These are phyloP conservation scores for Colletotrichum navitas DNA, from an alignment of 2,329 filamentous ascomycete species.

Conservation along the genomic window DNA sequence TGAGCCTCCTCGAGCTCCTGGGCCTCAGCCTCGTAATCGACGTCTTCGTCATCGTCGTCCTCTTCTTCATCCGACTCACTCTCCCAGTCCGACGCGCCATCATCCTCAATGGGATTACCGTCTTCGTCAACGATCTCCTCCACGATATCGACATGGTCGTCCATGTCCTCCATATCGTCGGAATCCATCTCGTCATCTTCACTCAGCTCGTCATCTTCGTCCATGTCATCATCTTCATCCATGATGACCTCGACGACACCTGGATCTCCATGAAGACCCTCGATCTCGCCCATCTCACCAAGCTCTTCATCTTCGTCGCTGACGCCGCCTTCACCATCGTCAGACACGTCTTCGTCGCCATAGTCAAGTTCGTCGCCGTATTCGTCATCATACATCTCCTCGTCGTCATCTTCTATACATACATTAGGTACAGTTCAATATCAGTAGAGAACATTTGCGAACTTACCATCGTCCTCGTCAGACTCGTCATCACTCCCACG, in stretches of 20 bases:
- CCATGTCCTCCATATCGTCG: conserved; percentile 66
- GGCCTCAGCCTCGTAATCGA: conserved; percentile 67
- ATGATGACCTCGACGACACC: conserved; percentile 82
- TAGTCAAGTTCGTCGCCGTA: conserved; percentile 96
- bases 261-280: conserved; percentile 75
- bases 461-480: conserved; percentile 75
- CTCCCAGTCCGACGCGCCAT: conserved; percentile 72
- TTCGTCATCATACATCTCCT: conserved; percentile 94
- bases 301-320: conserved; percentile 91
- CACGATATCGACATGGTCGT: conserved; percentile 61
- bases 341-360: conserved; percentile 81
- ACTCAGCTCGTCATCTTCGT: conserved; percentile 67
- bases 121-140: conserved; percentile 73
- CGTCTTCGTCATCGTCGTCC: conserved; percentile 62
- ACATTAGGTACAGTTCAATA: conserved; percentile 43
- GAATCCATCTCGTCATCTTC: conserved; percentile 66
- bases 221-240: conserved; percentile 74
- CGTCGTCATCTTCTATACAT: conserved; percentile 72
- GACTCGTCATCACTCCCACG: conserved; percentile 85
- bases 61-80: conserved; percentile 70
- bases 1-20: conserved; percentile 66
- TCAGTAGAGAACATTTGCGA: not conserved
- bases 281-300: conserved; percentile 86
- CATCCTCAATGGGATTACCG: conserved; percentile 69
- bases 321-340: conserved; percentile 86